These are phyloP conservation scores for Cenchrus americanus DNA, from an alignment of 176 grass and related monocot genomes.

Conservation along the genomic window DNA sequence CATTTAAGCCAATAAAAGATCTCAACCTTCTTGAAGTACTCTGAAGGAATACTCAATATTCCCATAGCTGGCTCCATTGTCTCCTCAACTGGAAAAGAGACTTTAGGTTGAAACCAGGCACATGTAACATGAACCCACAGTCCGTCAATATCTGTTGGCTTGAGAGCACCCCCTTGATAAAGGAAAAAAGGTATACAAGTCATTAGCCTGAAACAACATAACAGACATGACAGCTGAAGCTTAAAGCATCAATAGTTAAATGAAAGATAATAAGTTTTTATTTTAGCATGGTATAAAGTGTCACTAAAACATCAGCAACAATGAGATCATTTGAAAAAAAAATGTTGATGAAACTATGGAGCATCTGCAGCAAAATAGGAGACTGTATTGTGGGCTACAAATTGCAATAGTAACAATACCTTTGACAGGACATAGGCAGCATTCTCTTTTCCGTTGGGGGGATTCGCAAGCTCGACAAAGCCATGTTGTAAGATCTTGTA, in stretches of 20 bases:
- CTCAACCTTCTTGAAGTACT: constrained; percentile 82
- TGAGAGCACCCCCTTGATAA: constrained; percentile 80
- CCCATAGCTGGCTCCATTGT: constrained; percentile 92
- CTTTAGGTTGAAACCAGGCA: constrained; percentile 94
- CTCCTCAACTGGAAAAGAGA: constrained; percentile 70
- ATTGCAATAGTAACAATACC: constrained; percentile 48
- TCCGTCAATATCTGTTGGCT: constrained; percentile 80
- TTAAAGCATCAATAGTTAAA: constrained; percentile 1
- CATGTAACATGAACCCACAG: constrained; percentile 96
- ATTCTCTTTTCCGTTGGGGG: constrained; percentile 63
- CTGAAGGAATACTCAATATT: constrained; percentile 76
- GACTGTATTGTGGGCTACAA: background rate
- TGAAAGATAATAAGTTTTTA: background rate
- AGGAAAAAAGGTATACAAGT: constrained; percentile 11
- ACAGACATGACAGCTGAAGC: constrained; percentile 3
- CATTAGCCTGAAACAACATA: constrained; percentile 18
- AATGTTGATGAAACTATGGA: constrained; percentile 19
- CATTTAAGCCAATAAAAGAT: background rate
- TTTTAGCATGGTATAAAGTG: background rate
- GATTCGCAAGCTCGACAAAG: constrained; percentile 90
- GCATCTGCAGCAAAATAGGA: background rate
- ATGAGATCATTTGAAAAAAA: background rate
- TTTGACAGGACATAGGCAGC: constrained; percentile 92
- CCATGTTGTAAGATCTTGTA: constrained; percentile 87
- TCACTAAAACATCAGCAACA: background rate